Evolutionary conservation across 75 land plant species (phyloP).

Genomic region (Isoetes taiwanensis): DNA sequence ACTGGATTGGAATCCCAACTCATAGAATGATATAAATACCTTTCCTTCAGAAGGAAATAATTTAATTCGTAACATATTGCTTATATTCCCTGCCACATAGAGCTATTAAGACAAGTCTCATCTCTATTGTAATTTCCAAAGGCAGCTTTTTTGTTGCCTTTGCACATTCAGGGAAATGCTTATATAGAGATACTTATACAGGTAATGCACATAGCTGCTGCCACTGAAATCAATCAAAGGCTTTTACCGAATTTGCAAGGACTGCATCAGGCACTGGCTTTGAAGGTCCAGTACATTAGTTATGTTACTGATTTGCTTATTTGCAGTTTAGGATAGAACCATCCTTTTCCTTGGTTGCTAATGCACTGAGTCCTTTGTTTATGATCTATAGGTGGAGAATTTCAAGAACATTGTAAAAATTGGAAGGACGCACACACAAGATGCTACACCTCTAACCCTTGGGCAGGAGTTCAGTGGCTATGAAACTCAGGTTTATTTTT

Average conservation of each 20-base stretch:
- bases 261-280: slow-evolving; percentile 39
- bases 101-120: neutral
- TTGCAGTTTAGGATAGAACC: too few relatives aligned
- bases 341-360: too few relatives aligned
- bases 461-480: slow-evolving; percentile 98
- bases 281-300: too few relatives aligned
- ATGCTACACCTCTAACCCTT: slow-evolving; percentile 92
- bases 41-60: too few relatives aligned
- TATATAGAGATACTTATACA: slow-evolving; percentile 18
- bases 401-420: slow-evolving; percentile 89
- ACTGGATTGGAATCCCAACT: too few relatives aligned
- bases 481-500: slow-evolving; percentile 52
- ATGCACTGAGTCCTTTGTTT: too few relatives aligned
- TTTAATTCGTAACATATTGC: too few relatives aligned
- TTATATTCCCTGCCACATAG: neutral
- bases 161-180: neutral
- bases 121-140: neutral
- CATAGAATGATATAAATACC: too few relatives aligned
- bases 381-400: slow-evolving; percentile 46
- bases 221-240: slow-evolving; percentile 60
- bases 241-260: slow-evolving; percentile 66
- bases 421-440: slow-evolving; percentile 96
- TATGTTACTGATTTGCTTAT: too few relatives aligned
- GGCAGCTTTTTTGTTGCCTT: neutral
- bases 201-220: slow-evolving; percentile 99